Evolutionary conservation across 495 filamentous ascomycete species (phyloP).

Genomic region (Aspergillus kassunensis): DNA sequence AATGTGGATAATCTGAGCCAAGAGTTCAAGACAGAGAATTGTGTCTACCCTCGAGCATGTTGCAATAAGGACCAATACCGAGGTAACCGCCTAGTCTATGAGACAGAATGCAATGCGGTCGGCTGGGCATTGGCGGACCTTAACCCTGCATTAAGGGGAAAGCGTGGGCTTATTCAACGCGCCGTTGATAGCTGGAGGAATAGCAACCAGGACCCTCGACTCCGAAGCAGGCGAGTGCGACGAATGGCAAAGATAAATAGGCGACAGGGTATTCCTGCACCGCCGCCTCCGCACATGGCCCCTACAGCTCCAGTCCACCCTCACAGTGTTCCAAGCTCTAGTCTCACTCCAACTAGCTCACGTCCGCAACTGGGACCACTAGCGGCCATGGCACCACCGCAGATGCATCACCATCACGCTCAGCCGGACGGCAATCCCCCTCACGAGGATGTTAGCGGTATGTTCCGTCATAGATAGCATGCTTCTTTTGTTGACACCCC

Average conservation of each 20-base stretch:
- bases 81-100: constrained; percentile 90
- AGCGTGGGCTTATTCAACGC: constrained; percentile 91
- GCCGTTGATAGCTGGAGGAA: constrained; percentile 99
- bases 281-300: constrained; percentile 47
- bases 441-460: constrained; percentile 87
- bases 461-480: constrained; percentile 76
- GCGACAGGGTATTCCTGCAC: constrained; percentile 52
- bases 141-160: constrained; percentile 84
- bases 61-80: constrained; percentile 93
- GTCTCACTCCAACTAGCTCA: constrained; percentile 43
- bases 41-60: constrained; percentile 94
- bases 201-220: constrained; percentile 90
- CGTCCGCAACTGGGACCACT: constrained; percentile 53
- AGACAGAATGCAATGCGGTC: constrained; percentile 97
- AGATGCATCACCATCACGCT: constrained; percentile 75
- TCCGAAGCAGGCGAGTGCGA: constrained; percentile 86
- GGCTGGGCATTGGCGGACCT: constrained; percentile 94
- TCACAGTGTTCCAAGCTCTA: constrained; percentile 47
- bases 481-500: constrained; percentile 18
- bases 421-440: constrained; percentile 69
- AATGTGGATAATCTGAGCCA: constrained; percentile 76
- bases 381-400: constrained; percentile 57
- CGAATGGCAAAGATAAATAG: constrained; percentile 93
- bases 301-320: constrained; percentile 49
- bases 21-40: constrained; percentile 97